A percentile compares a stretch with the other conserved stretches of the same genome.
phyloP scores from a whole-genome alignment of 1,139 yeast genomes.

The Nematodospora anomalae region DNA sequence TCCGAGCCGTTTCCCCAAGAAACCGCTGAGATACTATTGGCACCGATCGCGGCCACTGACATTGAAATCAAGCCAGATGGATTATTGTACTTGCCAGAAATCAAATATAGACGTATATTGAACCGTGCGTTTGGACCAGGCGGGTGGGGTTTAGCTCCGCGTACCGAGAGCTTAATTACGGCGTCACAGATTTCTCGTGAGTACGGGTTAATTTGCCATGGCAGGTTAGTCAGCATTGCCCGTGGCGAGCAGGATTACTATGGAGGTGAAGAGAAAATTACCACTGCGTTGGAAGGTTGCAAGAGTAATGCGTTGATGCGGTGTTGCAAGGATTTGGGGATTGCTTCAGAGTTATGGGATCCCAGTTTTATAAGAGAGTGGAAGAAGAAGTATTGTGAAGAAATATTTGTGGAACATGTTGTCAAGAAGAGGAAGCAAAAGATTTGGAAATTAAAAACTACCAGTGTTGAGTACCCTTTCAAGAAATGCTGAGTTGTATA shows the following conservation, averaged over 20 bases:
- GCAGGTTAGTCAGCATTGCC: conserved; percentile 86
- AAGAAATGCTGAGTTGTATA: conserved; percentile 6
- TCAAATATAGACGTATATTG: conserved; percentile 84
- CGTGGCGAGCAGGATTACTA: conserved; percentile 96
- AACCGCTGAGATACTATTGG: conserved; percentile 57
- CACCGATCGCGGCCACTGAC: conserved; percentile 64
- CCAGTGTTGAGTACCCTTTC: conserved; percentile 13
- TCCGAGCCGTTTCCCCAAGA: conserved; percentile 66
- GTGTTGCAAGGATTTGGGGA: conserved; percentile 94
- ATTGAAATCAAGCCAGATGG: conserved; percentile 97
- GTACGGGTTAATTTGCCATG: conserved; percentile 83
- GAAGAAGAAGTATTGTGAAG: conserved; percentile 75
- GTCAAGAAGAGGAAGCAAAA: conserved; percentile 82
- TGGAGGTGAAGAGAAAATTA: conserved; percentile 75
- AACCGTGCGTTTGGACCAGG: conserved; percentile 97
- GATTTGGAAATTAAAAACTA: conserved; percentile 71
- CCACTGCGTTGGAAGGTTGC: conserved; percentile 97
- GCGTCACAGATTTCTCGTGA: conserved; percentile 70
- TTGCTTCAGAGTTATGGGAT: conserved; percentile 97
- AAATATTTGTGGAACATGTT: conserved; percentile 83
- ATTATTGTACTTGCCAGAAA: conserved; percentile 85
- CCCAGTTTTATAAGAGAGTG: conserved; percentile 82
- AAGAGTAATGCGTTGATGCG: conserved; percentile 96
- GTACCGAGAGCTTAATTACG: conserved; percentile 81
- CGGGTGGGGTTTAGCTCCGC: conserved; percentile 97